Evolutionary conservation across 2,329 filamentous ascomycete species (phyloP).

Genomic region (Neopestalotiopsis rosae): DNA sequence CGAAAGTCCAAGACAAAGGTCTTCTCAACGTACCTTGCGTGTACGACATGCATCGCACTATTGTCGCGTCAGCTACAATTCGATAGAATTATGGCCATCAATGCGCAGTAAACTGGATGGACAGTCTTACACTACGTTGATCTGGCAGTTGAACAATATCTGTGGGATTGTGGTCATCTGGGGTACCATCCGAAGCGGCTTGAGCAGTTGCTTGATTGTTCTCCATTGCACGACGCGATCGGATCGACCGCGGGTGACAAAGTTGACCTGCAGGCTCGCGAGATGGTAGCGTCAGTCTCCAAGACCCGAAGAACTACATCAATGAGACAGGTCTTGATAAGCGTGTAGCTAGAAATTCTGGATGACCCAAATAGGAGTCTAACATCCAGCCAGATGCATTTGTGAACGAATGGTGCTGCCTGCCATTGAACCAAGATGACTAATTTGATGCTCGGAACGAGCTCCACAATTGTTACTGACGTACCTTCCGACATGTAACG

Average conservation of each 20-base stretch:
- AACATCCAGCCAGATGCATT: too few relatives aligned
- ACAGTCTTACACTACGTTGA: not conserved
- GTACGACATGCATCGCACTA: not conserved
- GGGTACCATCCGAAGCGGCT: not conserved
- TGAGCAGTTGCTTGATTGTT: not conserved
- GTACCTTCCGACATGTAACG: too few relatives aligned
- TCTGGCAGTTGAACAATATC: not conserved
- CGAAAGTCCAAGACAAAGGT: not conserved
- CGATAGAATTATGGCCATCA: not conserved
- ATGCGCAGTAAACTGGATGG: not conserved
- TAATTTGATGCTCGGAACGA: too few relatives aligned
- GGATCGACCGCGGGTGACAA: not conserved
- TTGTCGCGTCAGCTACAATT: not conserved
- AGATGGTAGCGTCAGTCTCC: too few relatives aligned
- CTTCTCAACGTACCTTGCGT: not conserved
- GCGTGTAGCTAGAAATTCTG: too few relatives aligned
- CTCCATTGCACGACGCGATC: not conserved
- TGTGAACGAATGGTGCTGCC: too few relatives aligned
- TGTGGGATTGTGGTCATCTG: not conserved
- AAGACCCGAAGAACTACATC: too few relatives aligned
- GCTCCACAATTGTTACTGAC: too few relatives aligned
- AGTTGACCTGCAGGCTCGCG: too few relatives aligned
- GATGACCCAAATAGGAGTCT: too few relatives aligned
- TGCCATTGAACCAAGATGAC: too few relatives aligned
- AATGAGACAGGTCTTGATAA: too few relatives aligned